Percentiles rank a stretch among this genome's conserved stretches.
phyloP scores from a whole-genome alignment of 1,139 yeast species.

The Yamadazyma siamensis region DNA sequence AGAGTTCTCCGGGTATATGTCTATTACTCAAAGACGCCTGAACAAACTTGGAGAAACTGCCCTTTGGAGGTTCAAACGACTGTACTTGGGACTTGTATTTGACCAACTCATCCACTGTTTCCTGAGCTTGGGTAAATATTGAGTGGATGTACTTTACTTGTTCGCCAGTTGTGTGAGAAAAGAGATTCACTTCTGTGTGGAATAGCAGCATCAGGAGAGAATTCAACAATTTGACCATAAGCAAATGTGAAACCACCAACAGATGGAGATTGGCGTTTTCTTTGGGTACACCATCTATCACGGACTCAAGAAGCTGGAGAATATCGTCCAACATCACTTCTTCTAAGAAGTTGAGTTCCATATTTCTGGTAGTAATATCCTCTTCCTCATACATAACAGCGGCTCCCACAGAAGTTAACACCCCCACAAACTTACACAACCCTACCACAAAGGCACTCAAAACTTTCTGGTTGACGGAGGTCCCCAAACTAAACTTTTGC shows the following conservation, averaged over 20 bases:
- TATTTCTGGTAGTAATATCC: conserved; percentile 62
- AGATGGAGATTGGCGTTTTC: conserved; percentile 9
- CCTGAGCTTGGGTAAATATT: conserved; percentile 17
- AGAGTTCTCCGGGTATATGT: conserved; percentile 51
- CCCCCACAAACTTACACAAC: conserved; percentile 49
- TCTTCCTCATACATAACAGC: conserved; percentile 76
- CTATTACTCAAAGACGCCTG: conserved; percentile 55
- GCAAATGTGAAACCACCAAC: conserved; percentile 23
- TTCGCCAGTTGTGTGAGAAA: conserved; percentile 5
- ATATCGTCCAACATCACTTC: conserved; percentile 23
- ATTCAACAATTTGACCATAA: conserved; percentile 23
- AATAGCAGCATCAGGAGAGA: conserved; percentile 25
- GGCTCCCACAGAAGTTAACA: conserved; percentile 45
- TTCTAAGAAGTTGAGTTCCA: conserved; percentile 45
- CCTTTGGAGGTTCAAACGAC: conserved; percentile 18
- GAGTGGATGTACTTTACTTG: conserved; percentile 9
- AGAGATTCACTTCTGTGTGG: conserved; percentile 19
- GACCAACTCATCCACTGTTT: conserved; percentile 11
- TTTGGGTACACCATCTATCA: conserved; percentile 19
- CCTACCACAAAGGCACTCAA: conserved; percentile 49
- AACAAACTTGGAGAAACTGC: conserved; percentile 45
- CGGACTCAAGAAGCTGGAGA: conserved; percentile 18
- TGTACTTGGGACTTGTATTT: conserved; percentile 4
- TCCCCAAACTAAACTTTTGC: conserved; percentile 9
- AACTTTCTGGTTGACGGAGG: conserved; percentile 41